phyloP scores from a whole-genome alignment of 495 filamentous ascomycete species.

The Neurospora sp. region DNA sequence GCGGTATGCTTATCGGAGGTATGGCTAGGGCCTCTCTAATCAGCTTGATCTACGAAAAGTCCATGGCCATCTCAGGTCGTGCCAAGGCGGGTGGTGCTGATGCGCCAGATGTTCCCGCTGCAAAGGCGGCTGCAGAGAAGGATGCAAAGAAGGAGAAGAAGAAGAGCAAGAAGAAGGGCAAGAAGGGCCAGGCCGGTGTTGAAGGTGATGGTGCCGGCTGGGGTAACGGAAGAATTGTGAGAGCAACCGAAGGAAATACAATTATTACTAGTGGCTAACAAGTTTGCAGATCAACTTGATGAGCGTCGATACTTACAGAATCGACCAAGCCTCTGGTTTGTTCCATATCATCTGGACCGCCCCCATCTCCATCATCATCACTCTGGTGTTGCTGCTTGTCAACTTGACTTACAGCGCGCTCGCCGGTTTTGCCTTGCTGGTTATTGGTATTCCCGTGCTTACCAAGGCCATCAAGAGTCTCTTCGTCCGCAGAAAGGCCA shows the following conservation, averaged over 20 bases:
- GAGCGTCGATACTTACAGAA: slow-evolving; percentile 84
- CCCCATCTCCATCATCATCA: slow-evolving; percentile 66
- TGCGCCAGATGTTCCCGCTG: slow-evolving; percentile 23
- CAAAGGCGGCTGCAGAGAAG: slow-evolving; percentile 23
- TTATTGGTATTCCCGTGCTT: slow-evolving; percentile 66
- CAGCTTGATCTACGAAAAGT: slow-evolving; percentile 68
- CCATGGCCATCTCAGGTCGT: slow-evolving; percentile 68
- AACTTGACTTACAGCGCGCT: slow-evolving; percentile 85
- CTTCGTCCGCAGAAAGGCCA: slow-evolving; percentile 57
- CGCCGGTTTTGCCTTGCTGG: slow-evolving; percentile 72
- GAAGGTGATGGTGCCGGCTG: slow-evolving; percentile 67
- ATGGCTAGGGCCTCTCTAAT: slow-evolving; percentile 67
- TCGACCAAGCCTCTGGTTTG: slow-evolving; percentile 75
- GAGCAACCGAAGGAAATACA: not conserved
- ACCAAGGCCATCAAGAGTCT: slow-evolving; percentile 62
- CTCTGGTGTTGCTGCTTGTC: slow-evolving; percentile 66
- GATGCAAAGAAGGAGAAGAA: slow-evolving; percentile 23
- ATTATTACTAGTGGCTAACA: slow-evolving; percentile 3
- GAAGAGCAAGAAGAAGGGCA: slow-evolving; percentile 24
- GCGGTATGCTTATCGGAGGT: slow-evolving; percentile 70
- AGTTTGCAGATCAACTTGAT: slow-evolving; percentile 58
- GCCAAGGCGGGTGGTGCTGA: slow-evolving; percentile 58
- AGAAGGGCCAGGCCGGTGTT: slow-evolving; percentile 30
- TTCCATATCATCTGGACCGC: slow-evolving; percentile 88
- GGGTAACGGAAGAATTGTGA: slow-evolving; percentile 73